Evolutionary conservation across 2,329 filamentous ascomycete genomes (phyloP).

Genomic region (Tolypocladium nubicola): DNA sequence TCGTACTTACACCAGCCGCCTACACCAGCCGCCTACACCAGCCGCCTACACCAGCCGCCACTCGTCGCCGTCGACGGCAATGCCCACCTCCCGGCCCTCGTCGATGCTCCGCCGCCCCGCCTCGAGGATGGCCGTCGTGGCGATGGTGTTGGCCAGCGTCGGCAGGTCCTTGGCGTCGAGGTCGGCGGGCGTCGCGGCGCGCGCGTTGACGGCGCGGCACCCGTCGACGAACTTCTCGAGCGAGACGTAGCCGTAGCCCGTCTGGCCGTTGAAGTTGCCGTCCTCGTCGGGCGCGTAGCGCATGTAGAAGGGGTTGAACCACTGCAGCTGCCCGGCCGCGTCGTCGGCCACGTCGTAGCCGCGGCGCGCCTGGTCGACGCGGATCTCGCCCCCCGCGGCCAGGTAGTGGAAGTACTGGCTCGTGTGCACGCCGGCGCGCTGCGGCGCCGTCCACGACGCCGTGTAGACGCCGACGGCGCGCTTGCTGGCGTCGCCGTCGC

Average conservation of each 20-base stretch:
- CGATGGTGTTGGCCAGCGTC: conserved; percentile 80
- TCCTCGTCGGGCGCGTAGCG: conserved; percentile 89
- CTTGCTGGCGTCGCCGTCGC: conserved; percentile 56
- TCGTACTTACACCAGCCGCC: too few relatives aligned
- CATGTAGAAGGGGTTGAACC: conserved; percentile 96
- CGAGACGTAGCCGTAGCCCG: conserved; percentile 85
- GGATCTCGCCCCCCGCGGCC: conserved; percentile 71
- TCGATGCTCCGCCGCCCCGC: conserved; percentile 78
- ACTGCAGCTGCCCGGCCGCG: conserved; percentile 55
- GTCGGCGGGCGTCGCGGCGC: conserved; percentile 59
- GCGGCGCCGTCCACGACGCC: conserved; percentile 87
- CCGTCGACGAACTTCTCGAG: conserved; percentile 96
- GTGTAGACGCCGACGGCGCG: conserved; percentile 84
- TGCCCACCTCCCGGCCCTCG: conserved; percentile 67
- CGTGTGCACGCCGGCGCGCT: conserved; percentile 87
- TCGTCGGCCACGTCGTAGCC: conserved; percentile 94
- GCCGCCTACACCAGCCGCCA: conserved; percentile 57
- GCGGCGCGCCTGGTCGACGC: conserved; percentile 85
- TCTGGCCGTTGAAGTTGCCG: conserved; percentile 86
- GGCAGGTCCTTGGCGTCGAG: conserved; percentile 74
- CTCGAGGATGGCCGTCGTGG: conserved; percentile 84
- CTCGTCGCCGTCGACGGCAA: conserved; percentile 51
- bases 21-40: too few relatives aligned
- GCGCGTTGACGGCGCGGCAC: conserved; percentile 67
- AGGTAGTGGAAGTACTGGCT: conserved; percentile 98